Evolutionary conservation across 768 basidiomycete genomes (phyloP).

Genomic region (Calocybe gangraenosa): DNA sequence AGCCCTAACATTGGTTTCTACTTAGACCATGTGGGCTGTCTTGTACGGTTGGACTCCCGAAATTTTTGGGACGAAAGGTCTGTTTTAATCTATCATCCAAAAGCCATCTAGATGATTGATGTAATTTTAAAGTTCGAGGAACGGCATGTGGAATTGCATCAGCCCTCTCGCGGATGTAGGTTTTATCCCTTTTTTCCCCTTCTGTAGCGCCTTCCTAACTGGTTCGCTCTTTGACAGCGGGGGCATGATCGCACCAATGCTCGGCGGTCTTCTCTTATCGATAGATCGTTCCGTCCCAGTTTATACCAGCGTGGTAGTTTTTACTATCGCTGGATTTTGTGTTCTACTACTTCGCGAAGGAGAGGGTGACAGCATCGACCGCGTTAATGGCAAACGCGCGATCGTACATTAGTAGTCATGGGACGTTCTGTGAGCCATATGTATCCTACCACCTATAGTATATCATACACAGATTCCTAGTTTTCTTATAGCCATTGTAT

Average conservation of each 20-base stretch:
- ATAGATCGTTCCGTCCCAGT: conserved; percentile 70
- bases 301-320: conserved; percentile 66
- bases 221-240: conserved; percentile 44
- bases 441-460: conserved; percentile 1
- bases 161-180: conserved; percentile 79
- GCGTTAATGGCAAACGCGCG: conserved; percentile 18
- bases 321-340: conserved; percentile 57
- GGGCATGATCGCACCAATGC: conserved; percentile 82
- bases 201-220: conserved; percentile 1
- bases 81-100: conserved; percentile 7
- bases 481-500: conserved; percentile 1
- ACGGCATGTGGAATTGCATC: conserved; percentile 88
- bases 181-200: conserved; percentile 9
- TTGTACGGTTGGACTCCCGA: conserved; percentile 89
- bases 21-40: conserved; percentile 82
- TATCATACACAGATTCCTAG: conserved; percentile 10
- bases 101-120: background rate
- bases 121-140: conserved; percentile 56
- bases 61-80: conserved; percentile 77
- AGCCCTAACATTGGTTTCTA: background rate
- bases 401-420: conserved; percentile 22
- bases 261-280: conserved; percentile 70
- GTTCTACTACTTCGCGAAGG: conserved; percentile 57
- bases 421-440: background rate
- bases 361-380: conserved; percentile 32